phyloP scores from a whole-genome alignment of 140 eudicot species.

The Cichorium intybus region DNA sequence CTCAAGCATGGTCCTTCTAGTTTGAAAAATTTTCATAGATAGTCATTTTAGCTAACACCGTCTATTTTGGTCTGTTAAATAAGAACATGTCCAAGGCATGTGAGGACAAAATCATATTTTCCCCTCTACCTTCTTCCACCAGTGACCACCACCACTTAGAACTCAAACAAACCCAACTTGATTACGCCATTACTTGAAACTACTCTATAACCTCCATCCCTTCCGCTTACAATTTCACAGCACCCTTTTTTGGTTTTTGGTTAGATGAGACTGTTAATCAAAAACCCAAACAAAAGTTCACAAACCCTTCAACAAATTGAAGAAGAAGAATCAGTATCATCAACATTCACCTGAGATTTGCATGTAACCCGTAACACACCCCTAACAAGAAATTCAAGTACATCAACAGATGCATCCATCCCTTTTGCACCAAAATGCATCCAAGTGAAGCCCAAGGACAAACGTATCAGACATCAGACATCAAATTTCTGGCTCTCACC shows the following conservation, averaged over 20 bases:
- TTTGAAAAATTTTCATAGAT: no score
- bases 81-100: no score
- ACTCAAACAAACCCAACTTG: no score
- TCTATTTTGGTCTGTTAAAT: no score
- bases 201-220: neutral
- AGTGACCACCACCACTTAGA: no score
- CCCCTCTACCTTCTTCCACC: no score
- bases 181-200: neutral
- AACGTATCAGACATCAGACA: constrained; percentile 38
- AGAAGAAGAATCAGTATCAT: constrained; percentile 15
- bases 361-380: constrained; percentile 49
- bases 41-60: no score
- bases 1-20: no score
- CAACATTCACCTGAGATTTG: constrained; percentile 70
- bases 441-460: constrained; percentile 52
- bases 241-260: neutral
- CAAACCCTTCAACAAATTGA: constrained; percentile 3
- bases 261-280: constrained; percentile 47
- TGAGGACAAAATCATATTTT: no score
- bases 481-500: constrained; percentile 45
- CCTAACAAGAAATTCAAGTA: constrained; percentile 38
- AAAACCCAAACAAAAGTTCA: constrained; percentile 30
- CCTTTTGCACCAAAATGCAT: constrained; percentile 64
- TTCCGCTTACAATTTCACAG: neutral
- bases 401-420: constrained; percentile 42